Evolutionary conservation across 805 yeast species (phyloP), one percentile per base, ranked within the genome.

Genomic region (Pichia paraexigua): DNA sequence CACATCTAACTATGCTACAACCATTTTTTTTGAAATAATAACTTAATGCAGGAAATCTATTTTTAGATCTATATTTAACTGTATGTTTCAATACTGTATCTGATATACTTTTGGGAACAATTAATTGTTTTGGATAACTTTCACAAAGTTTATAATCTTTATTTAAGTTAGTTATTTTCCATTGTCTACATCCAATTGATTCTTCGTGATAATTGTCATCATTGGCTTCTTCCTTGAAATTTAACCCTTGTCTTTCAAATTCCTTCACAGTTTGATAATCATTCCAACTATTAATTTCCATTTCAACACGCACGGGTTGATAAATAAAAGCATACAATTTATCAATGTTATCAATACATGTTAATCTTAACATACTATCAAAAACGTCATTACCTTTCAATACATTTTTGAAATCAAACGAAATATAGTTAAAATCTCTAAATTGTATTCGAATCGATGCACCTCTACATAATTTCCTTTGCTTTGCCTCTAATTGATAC

Each of bases 41-140:
- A 2, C 91, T 78, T 42, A 94, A 68, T 0, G 82, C 85, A 0
- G 98, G 98, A 6, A 94, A 77, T 56, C 99, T 71, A 53, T 77
- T 79, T 63, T 92, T 91, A 1, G 97, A 89, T 43, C 99, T 71
- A 64, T 80, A 94, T 60, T 85, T 85, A 6, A 86, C 83, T 0
- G 97, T 95, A 63, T 94, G 92, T 48, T 79, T 78, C 47, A 94
- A 66, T 12, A 91, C 85, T 41, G 83, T 83, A 63, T 94, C 97
- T 1, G 96, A 83, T 2, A 91, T 80, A 2, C 79, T 65, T n/a
- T 70, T 67, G 0, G 99, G 99, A 0, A 91, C 85, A 6, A 87
- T 74, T 1, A 90, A 60, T 6, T 63, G 47, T 0, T 73, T 64
- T 0, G 98, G 97, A 61, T 94, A 94, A 0, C 96, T 80, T 5